A percentile compares a stretch with the other conserved stretches of the same genome.
These are phyloP conservation scores for Globisporangium viniferum DNA, from an alignment of 352 stramenopile genomes.

Conservation along the genomic window DNA sequence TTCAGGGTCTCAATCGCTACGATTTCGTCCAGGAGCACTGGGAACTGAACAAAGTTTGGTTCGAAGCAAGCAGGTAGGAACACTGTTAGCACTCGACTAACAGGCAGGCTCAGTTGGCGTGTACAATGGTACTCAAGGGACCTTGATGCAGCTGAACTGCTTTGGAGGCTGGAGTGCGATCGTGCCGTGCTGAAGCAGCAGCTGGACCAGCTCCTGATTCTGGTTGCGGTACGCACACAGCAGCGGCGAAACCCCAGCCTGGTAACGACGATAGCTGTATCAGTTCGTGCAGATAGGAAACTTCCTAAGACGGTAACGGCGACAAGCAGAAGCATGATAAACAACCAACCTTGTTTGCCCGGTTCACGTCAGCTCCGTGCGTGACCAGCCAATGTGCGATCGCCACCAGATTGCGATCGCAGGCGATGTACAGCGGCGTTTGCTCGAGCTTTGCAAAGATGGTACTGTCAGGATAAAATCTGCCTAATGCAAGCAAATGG, in stretches of 20 bases:
- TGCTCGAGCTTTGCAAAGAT: slow-evolving; percentile 41
- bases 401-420: slow-evolving; percentile 38
- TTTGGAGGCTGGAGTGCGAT: slow-evolving; percentile 28
- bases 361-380: slow-evolving; percentile 54
- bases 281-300: background rate
- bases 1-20: background rate
- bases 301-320: background rate
- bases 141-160: slow-evolving; percentile 38
- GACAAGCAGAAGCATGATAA: background rate
- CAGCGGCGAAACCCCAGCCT: slow-evolving; percentile 40
- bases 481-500: background rate
- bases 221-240: slow-evolving; percentile 57
- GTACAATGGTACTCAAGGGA: slow-evolving; percentile 6
- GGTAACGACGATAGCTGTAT: background rate
- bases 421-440: slow-evolving; percentile 53
- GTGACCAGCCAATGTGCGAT: slow-evolving; percentile 48
- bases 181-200: slow-evolving; percentile 50
- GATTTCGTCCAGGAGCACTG: slow-evolving; percentile 16
- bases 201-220: slow-evolving; percentile 34
- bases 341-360: slow-evolving; percentile 32
- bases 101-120: background rate
- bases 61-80: background rate
- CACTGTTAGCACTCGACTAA: background rate
- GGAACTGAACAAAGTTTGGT: slow-evolving; percentile 12
- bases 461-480: background rate